phyloP scores from a whole-genome alignment of 306 rosid genomes.

The Alnus rubra region DNA sequence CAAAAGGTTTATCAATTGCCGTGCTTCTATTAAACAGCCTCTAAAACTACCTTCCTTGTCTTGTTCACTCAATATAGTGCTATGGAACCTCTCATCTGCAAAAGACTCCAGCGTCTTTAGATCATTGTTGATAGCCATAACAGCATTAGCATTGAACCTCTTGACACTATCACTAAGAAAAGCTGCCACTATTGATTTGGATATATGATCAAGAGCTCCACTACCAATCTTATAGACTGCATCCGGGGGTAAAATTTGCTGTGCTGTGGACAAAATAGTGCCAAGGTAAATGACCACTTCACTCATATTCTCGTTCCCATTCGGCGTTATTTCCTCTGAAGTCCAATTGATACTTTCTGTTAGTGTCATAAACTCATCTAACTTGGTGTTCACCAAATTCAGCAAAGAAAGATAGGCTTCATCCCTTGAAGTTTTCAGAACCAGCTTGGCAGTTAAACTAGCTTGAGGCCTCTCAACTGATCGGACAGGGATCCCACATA shows the following conservation, averaged over 20 bases:
- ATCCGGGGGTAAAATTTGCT: slow-evolving; percentile 83
- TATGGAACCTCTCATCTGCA: slow-evolving; percentile 72
- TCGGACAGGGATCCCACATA: slow-evolving; percentile 53
- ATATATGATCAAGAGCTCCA: slow-evolving; percentile 84
- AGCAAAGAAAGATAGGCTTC: slow-evolving; percentile 66
- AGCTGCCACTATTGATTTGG: slow-evolving; percentile 60
- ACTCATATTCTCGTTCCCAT: slow-evolving; percentile 70
- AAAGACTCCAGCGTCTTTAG: slow-evolving; percentile 62
- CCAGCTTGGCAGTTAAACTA: slow-evolving; percentile 72
- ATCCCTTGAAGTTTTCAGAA: slow-evolving; percentile 73
- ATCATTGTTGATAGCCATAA: slow-evolving; percentile 57
- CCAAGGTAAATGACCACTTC: slow-evolving; percentile 82
- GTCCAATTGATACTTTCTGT: slow-evolving; percentile 68
- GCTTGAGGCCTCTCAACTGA: slow-evolving; percentile 64
- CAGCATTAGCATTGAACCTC: slow-evolving; percentile 78
- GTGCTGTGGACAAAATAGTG: slow-evolving; percentile 80
- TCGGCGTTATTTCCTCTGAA: slow-evolving; percentile 59
- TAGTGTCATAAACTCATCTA: slow-evolving; percentile 76
- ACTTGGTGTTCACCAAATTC: slow-evolving; percentile 58
- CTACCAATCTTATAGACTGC: slow-evolving; percentile 76
- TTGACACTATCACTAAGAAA: slow-evolving; percentile 71
- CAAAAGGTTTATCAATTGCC: slow-evolving; percentile 79
- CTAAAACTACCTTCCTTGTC: slow-evolving; percentile 59
- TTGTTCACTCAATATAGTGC: slow-evolving; percentile 65
- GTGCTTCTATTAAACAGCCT: slow-evolving; percentile 65